Evolutionary conservation across 345 rosid genomes (phyloP), one percentile per base, ranked within the genome.

Genomic region (Moringa oleifera): DNA sequence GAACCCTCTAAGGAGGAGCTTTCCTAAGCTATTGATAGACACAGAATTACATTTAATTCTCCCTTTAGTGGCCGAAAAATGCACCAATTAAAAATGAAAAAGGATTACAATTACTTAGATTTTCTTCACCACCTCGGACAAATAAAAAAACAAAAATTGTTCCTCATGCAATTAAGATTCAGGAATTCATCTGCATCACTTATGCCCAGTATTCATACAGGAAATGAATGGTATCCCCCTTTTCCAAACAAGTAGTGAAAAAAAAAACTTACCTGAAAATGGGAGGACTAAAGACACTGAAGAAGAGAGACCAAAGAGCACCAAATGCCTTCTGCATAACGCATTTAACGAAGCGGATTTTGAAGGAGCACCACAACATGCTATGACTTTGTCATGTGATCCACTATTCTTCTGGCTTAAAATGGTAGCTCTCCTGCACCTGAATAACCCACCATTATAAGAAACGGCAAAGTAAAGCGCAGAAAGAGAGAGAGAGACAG

Each of bases 261-360:
- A 5, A 51, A 56, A 41, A 67, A 46, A 57, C 25, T 66, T 62
- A 85, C 97, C 87, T 55, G 85, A 25, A 73, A 71, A 20, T 6
- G 86, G 87, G 5, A 82, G 62, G 72, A 71, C 56, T 62, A 75
- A 22, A 51, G 92, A 71, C 61, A 82, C 19, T 0, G 93, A 80
- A 70, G 88, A 81, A 69, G 89, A 81, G 61, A 92, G 79, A 57
- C 86, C 81, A 68, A 87, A 72, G 16, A 89, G 58, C 64, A 82
- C 18, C 71, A 92, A 77, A 69, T 82, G 87, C 75, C 98, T 82
- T 69, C 96, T 85, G 45, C 70, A 77, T 28, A 88, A 3, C 64
- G 79, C 81, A 10, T 52, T 64, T 31, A 53, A 59, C 18, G 69
- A 66, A 72, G 50, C 57, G 68, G 78, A 66, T 41, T 67, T 81